These are phyloP conservation scores for Colletotrichum paranaense DNA, from an alignment of 2,329 filamentous ascomycete genomes.

Conservation along the genomic window DNA sequence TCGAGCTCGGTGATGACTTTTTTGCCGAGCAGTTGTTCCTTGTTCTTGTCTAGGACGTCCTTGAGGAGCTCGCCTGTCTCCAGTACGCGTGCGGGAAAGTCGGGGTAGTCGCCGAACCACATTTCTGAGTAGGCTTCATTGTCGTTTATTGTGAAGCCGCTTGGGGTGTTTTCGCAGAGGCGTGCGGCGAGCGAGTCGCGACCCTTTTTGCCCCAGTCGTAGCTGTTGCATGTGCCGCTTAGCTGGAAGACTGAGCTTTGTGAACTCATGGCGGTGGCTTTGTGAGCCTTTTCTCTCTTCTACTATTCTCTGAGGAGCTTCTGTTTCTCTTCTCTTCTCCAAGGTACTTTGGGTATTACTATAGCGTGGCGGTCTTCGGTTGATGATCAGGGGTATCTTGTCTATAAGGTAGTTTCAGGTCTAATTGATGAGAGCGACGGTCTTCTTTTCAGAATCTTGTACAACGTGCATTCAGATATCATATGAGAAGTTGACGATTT, in stretches of 20 bases:
- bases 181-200: constrained; percentile 73
- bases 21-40: constrained; percentile 72
- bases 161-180: constrained; percentile 73
- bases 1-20: constrained; percentile 70
- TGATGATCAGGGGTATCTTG: too few species aligned
- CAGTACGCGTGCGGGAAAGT: constrained; percentile 73
- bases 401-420: too few species aligned
- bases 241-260: constrained; percentile 55
- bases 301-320: too few species aligned
- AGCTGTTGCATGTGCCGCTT: constrained; percentile 65
- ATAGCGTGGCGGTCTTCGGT: too few species aligned
- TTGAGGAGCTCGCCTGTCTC: constrained; percentile 72
- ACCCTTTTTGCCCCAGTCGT: constrained; percentile 78
- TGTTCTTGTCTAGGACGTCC: constrained; percentile 71
- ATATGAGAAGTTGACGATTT: too few species aligned
- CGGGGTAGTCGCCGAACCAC: constrained; percentile 84
- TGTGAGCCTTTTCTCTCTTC: background rate
- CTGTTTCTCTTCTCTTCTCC: too few species aligned
- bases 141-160: constrained; percentile 73
- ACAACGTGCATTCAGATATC: too few species aligned
- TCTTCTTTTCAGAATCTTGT: too few species aligned
- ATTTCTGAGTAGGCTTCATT: constrained; percentile 72
- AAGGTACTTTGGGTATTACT: too few species aligned
- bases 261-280: constrained; percentile 17
- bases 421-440: too few species aligned